Base-by-base conservation (phyloP, 139 green algal species). In the Picochlorum sp. region DNA sequence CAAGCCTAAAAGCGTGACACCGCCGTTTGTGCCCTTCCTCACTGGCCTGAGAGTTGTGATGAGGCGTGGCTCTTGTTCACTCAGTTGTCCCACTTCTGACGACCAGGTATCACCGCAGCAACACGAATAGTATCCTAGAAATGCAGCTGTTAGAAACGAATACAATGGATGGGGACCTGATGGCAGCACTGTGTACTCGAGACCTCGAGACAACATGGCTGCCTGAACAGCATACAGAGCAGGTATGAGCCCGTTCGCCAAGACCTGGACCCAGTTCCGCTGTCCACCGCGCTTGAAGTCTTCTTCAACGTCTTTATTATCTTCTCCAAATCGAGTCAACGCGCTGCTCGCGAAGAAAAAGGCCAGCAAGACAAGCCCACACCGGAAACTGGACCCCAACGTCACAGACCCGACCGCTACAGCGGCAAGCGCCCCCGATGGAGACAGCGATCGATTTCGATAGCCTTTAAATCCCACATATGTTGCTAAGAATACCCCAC, bases 101-200 rank as follows among this genome's bases (percentile, higher is more conserved):
- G 87, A 77, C 90, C 89, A 98, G 0, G 92, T 97, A 82, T 98
- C 92, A 2, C 79, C 92, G 61, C 79, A 90, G 68, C 87, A 96
- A 77, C 85, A 93, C n/a, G 83, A 79, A 62, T 90, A 94, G 72
- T 95, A 93, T 7, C 85, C 90, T 50, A 96, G 63, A 37, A 94
- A 85, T 0, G 38, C 80, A 7, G 37, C 49, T 3, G 44, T 49
- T 15, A 77, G 49, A 16, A 37, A 44, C 8, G 63, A 30, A 45
- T 50, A 66, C 15, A 59, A 44, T 45, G 10, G 11, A 55, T 34
- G n/a, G 30, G 56, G 13, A 21, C 8, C 13, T 55, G 28, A 60
- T 57, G 49, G 28, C 14, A 37, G n/a, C 47, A 21, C n/a, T 10
- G 47, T 21, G 18, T 21, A 54, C 14, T 70, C 73, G 11, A 79